A percentile compares a stretch with the other conserved stretches of the same genome.
These are phyloP conservation scores for Arthrobotrys musiformis DNA, from an alignment of 2,329 filamentous ascomycete genomes.

Conservation along the genomic window DNA sequence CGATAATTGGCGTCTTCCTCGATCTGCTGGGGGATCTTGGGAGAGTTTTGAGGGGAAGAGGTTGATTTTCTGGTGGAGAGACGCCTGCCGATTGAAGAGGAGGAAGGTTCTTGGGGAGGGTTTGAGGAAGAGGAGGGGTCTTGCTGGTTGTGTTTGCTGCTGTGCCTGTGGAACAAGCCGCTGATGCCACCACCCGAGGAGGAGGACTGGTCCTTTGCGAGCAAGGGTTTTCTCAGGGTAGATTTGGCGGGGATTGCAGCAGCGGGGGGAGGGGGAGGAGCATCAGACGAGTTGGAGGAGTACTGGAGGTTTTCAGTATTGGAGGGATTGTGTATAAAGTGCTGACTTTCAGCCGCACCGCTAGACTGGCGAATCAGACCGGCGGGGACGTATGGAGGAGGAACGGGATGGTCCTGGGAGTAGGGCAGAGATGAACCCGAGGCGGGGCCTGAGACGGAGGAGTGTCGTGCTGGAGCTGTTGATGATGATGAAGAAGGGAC, in stretches of 20 bases:
- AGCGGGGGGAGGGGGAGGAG: not conserved
- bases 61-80: conserved; percentile 41
- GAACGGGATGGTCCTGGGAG: conserved; percentile 7
- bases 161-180: conserved; percentile 47
- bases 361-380: conserved; percentile 45
- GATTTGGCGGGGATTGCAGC: conserved; percentile 44
- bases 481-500: not conserved
- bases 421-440: not conserved
- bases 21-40: conserved; percentile 45
- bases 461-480: conserved; percentile 45
- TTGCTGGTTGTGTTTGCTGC: conserved; percentile 33
- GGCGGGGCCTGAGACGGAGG: conserved; percentile 29
- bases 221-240: conserved; percentile 45
- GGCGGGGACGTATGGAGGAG: conserved; percentile 26
- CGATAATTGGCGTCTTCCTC: conserved; percentile 32
- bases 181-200: conserved; percentile 32
- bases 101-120: conserved; percentile 6
- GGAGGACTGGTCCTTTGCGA: conserved; percentile 30
- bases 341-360: conserved; percentile 53
- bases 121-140: too few species aligned
- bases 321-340: not conserved
- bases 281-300: not conserved
- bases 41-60: conserved; percentile 39
- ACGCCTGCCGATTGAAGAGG: conserved; percentile 39
- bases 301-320: not conserved